phyloP scores from a whole-genome alignment of 164 flowering plant species.

The Sedum album region DNA sequence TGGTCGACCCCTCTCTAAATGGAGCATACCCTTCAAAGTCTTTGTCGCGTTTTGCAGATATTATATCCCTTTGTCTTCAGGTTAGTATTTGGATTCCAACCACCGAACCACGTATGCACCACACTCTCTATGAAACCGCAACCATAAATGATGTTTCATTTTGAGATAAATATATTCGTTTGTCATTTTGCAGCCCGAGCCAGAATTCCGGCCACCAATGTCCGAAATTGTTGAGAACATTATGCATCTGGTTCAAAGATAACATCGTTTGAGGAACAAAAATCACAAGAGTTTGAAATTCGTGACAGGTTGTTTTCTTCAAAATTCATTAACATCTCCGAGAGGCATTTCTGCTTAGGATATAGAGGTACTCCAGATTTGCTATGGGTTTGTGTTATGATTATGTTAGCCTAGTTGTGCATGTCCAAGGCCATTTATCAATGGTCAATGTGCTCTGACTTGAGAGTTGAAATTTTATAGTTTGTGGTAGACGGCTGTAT shows the following conservation, averaged over 20 bases:
- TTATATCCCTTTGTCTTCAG: slow-evolving; percentile 59
- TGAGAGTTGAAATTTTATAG: too few relatives aligned
- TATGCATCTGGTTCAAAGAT: slow-evolving; percentile 27
- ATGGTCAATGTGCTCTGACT: too few relatives aligned
- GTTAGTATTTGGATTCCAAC: slow-evolving; percentile 17
- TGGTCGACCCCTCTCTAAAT: slow-evolving; percentile 59
- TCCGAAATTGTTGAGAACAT: slow-evolving; percentile 63
- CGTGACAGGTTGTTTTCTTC: background rate
- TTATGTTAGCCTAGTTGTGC: too few relatives aligned
- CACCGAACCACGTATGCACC: background rate
- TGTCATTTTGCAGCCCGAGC: slow-evolving; percentile 40
- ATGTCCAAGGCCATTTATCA: too few relatives aligned
- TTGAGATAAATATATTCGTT: background rate
- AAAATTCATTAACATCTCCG: too few relatives aligned
- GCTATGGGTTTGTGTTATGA: too few relatives aligned
- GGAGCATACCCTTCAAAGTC: slow-evolving; percentile 53
- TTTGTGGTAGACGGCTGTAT: too few relatives aligned
- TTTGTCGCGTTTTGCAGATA: slow-evolving; percentile 67
- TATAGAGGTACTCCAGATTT: too few relatives aligned
- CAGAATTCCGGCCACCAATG: slow-evolving; percentile 69
- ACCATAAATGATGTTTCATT: background rate
- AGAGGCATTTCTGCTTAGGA: too few relatives aligned
- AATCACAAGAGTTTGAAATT: background rate
- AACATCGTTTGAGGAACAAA: background rate
- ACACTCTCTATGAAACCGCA: background rate